Base-by-base conservation (phyloP, 1,284 basidiomycete genomes). In the Melanopsichium pennsylvanicum region DNA sequence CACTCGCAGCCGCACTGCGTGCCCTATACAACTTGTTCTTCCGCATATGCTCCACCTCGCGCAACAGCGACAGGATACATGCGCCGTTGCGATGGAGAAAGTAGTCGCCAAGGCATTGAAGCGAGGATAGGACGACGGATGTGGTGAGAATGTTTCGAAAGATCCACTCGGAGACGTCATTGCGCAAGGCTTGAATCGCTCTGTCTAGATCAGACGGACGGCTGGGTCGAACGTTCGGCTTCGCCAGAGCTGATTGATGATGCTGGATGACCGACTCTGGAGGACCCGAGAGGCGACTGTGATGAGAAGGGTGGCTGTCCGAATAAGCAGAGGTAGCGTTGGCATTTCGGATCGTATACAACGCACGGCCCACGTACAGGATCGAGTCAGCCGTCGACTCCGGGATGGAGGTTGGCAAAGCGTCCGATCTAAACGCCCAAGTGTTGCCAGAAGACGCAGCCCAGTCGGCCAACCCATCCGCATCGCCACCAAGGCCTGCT, bases 71-170 rank as follows among this genome's bases (percentile, higher is more conserved):
- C 8, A 91, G 84, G 35, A 87, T 86, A 74, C 91, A 93, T 78
- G 93, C 90, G 22, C 92, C 92, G 72, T 93, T 91, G 42, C 92
- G 87, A 38, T 92, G 84, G 11, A 95, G 85, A 76, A 94, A 93
- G 81, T 70, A 74, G 44, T 63, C 41, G 22, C 51, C 52, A 88
- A 91, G 81, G 5, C 87, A 87, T 54, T 90, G 85, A 11, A 91
- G 86, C 0, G 89, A 87, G 21, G 88, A 88, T 60, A 90, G 87
- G 0, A 94, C 89, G 67, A 92, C 90, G 64, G 87, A 86, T 71
- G 86, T 87, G 1, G 91, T 94, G 47, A 95, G 84, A 26, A 95
- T 89, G 74, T 93, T 91, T 26, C 87, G 83, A 91, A 93, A 95
- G 3, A 95, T 84, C 92, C 92, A 95, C 83, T 93, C 91, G 67